Base-by-base conservation (phyloP, 306 rosid genomes). In the Lithocarpus polystachyus region DNA sequence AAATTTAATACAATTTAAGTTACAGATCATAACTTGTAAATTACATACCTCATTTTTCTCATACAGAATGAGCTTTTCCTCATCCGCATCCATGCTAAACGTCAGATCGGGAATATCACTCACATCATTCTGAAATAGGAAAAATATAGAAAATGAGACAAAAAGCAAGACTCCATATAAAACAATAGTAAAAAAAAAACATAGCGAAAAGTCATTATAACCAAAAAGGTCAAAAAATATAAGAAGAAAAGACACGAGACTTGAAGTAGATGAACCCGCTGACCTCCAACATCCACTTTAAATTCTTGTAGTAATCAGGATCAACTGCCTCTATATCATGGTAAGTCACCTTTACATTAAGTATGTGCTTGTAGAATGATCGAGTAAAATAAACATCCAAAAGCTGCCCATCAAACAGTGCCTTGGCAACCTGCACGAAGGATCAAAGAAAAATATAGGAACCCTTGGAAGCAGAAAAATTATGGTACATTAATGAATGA, bases 271-370 rank as follows among this genome's bases (percentile, higher is more conserved):
- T 79, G 56, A 72, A 77, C 35, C 73, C 51, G 82, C 92, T 82
- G 73, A 93, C 99, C 98, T 96, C 99, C 68, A 96, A 81, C 98
- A 96, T 86, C 99, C 99, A 96, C 83, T 96, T 96, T 90, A 96
- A 93, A 88, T 93, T 96, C 84, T 87, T 96, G 86, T 96, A 96
- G 88, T 93, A 96, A 82, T 93, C 99, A 81, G 97, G 99, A 84
- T 96, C 99, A 82, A 96, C 93, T 9, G 99, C 99, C 83, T 96
- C 99, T 75, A 96, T 93, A 83, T 96, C 99, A 93, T 96, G 98
- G 91, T 96, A 96, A 65, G 99, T 96, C 86, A 96, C 99, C 88
- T 96, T 96, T 53, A 92, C 99, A 77, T 86, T 93, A 78, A 96
- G 99, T 75, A 96, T 93, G 83, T 96, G 99, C 86, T 90, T 96